Evolutionary conservation across 2,329 filamentous ascomycete species (phyloP).

Genomic region (Trichoderma endophyticum): DNA sequence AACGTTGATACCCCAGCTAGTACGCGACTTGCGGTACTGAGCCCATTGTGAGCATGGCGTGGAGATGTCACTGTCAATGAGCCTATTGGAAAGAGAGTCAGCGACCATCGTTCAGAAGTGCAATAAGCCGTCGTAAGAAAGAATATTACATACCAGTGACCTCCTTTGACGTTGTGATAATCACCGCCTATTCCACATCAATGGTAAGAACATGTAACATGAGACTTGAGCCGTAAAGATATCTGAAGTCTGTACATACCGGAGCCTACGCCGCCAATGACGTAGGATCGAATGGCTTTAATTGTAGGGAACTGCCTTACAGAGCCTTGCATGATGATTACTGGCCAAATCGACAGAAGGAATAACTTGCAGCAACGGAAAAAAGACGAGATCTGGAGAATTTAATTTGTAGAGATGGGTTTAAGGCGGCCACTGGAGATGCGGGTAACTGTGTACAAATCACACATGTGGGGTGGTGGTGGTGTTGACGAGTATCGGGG

Average conservation of each 20-base stretch:
- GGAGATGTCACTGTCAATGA: constrained; percentile 88
- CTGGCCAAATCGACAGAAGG: not conserved
- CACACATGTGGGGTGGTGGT: constrained; percentile 4
- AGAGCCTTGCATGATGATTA: constrained; percentile 40
- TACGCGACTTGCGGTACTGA: constrained; percentile 81
- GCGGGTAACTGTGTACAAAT: not conserved
- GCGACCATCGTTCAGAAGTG: not conserved
- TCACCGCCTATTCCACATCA: constrained; percentile 57
- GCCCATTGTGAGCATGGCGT: constrained; percentile 73
- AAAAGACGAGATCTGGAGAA: not conserved
- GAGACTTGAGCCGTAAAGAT: not conserved
- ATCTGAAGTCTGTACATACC: constrained; percentile 22
- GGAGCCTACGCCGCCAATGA: constrained; percentile 31
- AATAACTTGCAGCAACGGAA: not conserved
- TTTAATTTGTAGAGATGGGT: not conserved
- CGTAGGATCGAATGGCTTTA: constrained; percentile 63
- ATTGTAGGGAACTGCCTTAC: constrained; percentile 67
- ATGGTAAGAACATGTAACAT: not conserved
- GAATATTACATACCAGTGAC: constrained; percentile 55
- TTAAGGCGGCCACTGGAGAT: not conserved
- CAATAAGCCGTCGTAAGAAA: not conserved
- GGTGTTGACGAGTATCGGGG: constrained; percentile 13
- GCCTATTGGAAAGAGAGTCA: constrained; percentile 51
- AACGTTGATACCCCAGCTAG: constrained; percentile 94
- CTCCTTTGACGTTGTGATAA: constrained; percentile 75